phyloP scores from a whole-genome alignment of 495 filamentous ascomycete genomes.

The Neurospora sp. region DNA sequence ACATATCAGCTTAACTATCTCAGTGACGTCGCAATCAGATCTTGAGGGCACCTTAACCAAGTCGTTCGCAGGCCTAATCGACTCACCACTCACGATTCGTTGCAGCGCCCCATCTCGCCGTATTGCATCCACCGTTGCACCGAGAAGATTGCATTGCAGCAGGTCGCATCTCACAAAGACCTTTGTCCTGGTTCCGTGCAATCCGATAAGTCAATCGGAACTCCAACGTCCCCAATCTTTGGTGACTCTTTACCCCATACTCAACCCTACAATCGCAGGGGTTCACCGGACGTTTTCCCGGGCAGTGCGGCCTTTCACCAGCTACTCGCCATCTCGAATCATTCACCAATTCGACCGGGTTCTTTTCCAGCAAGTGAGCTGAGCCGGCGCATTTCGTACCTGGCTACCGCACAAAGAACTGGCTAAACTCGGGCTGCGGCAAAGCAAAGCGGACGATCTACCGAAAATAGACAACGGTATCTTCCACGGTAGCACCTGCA shows the following conservation, averaged over 20 bases:
- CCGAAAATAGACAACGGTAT: neutral
- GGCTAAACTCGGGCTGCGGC: neutral
- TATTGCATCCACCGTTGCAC: neutral
- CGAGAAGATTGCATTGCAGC: neutral
- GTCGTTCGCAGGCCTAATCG: neutral
- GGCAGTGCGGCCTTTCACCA: neutral
- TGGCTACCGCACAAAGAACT: neutral
- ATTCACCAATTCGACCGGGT: neutral
- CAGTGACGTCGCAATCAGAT: neutral
- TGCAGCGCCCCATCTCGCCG: neutral
- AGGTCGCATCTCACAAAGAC: neutral
- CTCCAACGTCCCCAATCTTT: neutral
- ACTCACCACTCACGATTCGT: neutral
- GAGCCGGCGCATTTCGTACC: neutral
- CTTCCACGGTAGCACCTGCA: slow-evolving; percentile 12
- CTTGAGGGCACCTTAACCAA: neutral
- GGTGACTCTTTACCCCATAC: neutral
- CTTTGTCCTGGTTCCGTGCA: neutral
- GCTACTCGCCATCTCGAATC: neutral
- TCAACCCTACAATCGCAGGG: neutral
- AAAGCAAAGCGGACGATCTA: neutral
- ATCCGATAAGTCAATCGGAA: neutral
- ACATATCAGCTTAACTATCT: neutral
- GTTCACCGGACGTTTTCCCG: neutral
- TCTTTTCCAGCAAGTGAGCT: neutral